phyloP scores from a whole-genome alignment of 164 flowering plant genomes.

The Platanus orientalis region DNA sequence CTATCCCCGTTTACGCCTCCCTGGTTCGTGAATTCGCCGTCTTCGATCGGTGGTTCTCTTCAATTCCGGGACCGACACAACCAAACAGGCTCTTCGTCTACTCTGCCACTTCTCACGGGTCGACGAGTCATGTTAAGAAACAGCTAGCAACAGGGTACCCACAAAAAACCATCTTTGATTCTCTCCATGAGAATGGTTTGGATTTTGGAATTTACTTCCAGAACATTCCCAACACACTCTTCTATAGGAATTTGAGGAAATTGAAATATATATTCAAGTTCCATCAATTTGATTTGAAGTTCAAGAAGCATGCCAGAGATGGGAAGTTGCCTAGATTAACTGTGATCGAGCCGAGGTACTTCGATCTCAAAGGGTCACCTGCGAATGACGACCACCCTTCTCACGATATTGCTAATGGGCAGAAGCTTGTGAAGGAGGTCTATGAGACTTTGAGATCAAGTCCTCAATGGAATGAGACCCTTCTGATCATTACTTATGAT shows the following conservation, averaged over 20 bases:
- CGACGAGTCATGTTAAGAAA: slow-evolving; percentile 70
- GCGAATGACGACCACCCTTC: slow-evolving; percentile 95
- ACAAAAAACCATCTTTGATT: slow-evolving; percentile 86
- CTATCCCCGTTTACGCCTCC: slow-evolving; percentile 59
- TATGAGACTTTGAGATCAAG: slow-evolving; percentile 79
- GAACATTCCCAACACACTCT: slow-evolving; percentile 67
- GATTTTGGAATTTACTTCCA: slow-evolving; percentile 79
- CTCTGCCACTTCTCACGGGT: slow-evolving; percentile 90
- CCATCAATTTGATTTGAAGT: slow-evolving; percentile 54
- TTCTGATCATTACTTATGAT: slow-evolving; percentile 81
- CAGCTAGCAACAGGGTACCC: slow-evolving; percentile 74
- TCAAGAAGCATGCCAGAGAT: slow-evolving; percentile 64
- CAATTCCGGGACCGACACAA: too few species aligned
- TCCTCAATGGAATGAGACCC: slow-evolving; percentile 93
- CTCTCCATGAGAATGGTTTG: slow-evolving; percentile 53
- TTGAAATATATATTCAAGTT: slow-evolving; percentile 75
- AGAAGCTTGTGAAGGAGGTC: slow-evolving; percentile 84
- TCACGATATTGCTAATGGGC: slow-evolving; percentile 91
- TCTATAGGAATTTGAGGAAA: slow-evolving; percentile 74
- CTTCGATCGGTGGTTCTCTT: too few species aligned
- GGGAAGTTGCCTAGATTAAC: slow-evolving; percentile 76
- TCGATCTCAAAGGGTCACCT: slow-evolving; percentile 56
- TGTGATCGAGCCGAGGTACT: slow-evolving; percentile 90
- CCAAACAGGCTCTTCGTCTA: slow-evolving; percentile 48
- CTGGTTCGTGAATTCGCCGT: slow-evolving; percentile 65